These are phyloP conservation scores for Xylariaceae sp. DNA, from an alignment of 2,329 filamentous ascomycete species.

Conservation along the genomic window DNA sequence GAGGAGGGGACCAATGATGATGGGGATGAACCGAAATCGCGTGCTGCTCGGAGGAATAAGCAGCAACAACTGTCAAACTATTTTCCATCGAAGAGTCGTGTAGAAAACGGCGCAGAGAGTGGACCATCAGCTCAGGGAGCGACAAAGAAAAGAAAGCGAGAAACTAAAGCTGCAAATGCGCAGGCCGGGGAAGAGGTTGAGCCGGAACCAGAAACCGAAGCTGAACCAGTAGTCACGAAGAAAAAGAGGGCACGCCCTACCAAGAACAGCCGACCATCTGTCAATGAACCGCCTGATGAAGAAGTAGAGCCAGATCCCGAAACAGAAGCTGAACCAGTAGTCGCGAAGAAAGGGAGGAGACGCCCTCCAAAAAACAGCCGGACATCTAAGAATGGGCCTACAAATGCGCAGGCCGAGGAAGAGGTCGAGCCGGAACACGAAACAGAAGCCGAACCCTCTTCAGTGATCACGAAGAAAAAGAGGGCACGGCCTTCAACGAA, in stretches of 20 bases:
- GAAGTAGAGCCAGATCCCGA: conserved; percentile 6
- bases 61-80: conserved; percentile 19
- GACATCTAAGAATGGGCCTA: background rate
- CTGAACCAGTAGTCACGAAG: too few relatives aligned
- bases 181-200: conserved; percentile 12
- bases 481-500: conserved; percentile 29
- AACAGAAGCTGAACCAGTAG: too few relatives aligned
- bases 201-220: background rate
- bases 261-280: too few relatives aligned
- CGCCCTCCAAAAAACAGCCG: too few relatives aligned
- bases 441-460: conserved; percentile 6
- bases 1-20: conserved; percentile 32
- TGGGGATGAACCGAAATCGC: conserved; percentile 29
- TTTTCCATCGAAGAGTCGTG: background rate
- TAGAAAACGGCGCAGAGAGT: background rate
- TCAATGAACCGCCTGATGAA: background rate
- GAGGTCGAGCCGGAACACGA: conserved; percentile 9
- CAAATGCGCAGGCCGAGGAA: conserved; percentile 7
- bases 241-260: too few relatives aligned
- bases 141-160: conserved; percentile 5
- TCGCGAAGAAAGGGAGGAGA: too few relatives aligned
- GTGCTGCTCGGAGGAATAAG: conserved; percentile 25
- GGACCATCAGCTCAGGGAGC: background rate
- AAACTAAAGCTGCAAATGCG: background rate
- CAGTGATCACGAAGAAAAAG: conserved; percentile 15